These are phyloP conservation scores for Magnolia changhungtana DNA, from an alignment of 164 flowering plant species.

Conservation along the genomic window DNA sequence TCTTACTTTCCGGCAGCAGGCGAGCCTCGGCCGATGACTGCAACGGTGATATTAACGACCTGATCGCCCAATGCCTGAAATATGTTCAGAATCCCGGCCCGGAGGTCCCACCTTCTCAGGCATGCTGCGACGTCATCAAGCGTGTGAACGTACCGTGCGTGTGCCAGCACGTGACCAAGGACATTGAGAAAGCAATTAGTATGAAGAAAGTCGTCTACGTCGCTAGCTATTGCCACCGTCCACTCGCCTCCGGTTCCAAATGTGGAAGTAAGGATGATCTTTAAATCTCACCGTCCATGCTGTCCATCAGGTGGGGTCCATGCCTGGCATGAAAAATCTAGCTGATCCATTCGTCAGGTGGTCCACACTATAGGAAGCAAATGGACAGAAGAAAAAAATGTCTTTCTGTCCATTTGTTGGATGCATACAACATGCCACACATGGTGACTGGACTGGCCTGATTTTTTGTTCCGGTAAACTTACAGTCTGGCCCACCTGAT, in stretches of 20 bases:
- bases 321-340: too few species aligned
- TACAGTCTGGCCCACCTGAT: too few species aligned
- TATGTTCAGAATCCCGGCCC: background rate
- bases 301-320: too few species aligned
- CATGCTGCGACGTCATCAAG: slow-evolving; percentile 26
- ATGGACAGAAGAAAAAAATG: too few species aligned
- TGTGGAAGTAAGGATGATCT: slow-evolving; percentile 36
- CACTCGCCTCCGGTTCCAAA: slow-evolving; percentile 27
- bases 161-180: slow-evolving; percentile 29
- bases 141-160: slow-evolving; percentile 30
- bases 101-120: background rate
- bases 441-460: too few species aligned
- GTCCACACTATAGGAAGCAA: too few species aligned
- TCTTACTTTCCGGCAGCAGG: background rate
- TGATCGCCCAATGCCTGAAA: background rate
- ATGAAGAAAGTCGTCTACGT: slow-evolving; percentile 33
- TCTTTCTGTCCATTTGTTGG: too few species aligned
- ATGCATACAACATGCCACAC: too few species aligned
- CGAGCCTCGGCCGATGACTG: background rate
- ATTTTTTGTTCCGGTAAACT: too few species aligned
- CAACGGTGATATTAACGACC: background rate
- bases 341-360: too few species aligned
- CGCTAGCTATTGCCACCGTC: slow-evolving; percentile 24
- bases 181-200: slow-evolving; percentile 29
- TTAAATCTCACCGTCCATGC: too few species aligned